Conservation (phyloP, 805 yeast genomes). For the Starmerella sp. region DNA sequence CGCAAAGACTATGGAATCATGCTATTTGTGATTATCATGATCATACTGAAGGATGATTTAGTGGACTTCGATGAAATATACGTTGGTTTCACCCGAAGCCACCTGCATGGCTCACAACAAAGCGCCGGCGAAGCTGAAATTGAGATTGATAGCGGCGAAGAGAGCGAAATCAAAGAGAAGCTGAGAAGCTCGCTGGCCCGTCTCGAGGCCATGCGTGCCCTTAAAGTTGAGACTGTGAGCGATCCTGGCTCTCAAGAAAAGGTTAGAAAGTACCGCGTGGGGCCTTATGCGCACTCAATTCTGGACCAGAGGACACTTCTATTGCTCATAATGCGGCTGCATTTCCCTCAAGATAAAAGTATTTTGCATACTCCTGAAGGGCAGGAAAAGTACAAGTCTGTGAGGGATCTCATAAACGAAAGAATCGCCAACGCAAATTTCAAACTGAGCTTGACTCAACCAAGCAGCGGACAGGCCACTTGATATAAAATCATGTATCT, state of each 20-base stretch:
- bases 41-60: background rate
- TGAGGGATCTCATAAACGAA: background rate
- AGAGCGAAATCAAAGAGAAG: background rate
- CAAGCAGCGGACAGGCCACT: too few species aligned
- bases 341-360: background rate
- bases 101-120: background rate
- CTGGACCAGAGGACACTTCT: background rate
- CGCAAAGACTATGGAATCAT: background rate
- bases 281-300: conserved; percentile 4
- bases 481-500: background rate
- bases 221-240: background rate
- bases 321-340: background rate
- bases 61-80: background rate
- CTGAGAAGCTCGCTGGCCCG: background rate
- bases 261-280: conserved; percentile 3
- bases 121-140: background rate
- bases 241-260: background rate
- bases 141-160: background rate
- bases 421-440: background rate
- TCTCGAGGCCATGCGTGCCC: background rate
- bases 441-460: background rate
- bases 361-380: background rate
- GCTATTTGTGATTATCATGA: background rate
- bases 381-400: background rate
- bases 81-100: background rate